Base-by-base conservation (phyloP, 2,329 filamentous ascomycete species). In the Dendryphion nanum region DNA sequence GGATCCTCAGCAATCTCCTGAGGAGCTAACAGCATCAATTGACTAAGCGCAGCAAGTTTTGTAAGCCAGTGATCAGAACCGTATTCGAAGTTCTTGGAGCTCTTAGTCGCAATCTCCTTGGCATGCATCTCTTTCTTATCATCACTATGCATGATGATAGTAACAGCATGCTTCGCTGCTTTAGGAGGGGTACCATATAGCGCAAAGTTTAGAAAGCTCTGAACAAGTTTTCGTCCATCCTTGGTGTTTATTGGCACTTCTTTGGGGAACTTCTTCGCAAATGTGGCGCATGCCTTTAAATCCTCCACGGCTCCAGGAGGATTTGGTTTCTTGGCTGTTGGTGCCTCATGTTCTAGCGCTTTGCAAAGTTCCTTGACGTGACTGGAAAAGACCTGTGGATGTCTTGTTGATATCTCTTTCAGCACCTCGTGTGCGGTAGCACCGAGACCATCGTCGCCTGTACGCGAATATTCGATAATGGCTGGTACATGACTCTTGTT, bases 401-500 rank as follows among this genome's bases (percentile, higher is more conserved):
- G 93, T 31, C 82, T 81, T 37, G 87, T 83, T 0, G 93, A 97
- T 19, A 97, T 95, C 59, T 96, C 87, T 55, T 89, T 91, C 33
- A 97, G 76, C 37, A 97, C 77, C 57, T 95, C 87, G 57, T 96
- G 89, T 2, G 93, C 91, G 12, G 86, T 82, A 15, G 78, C 72
- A 5, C 85, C 87, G 33, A 96, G 74, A 0, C 83, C 84, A 33
- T 86, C 81, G 56, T 90, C 85, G 57, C 96, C 85, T 7, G 82
- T 90, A 55, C 89, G 84, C 8, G 90, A 89, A 55, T 85, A 86
- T 41, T 89, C 84, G 72, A 97, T 87, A 46, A 97, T 91, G 0
- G 88, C 83, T 3, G 90, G 82, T 14, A 98, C 82, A 61, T 98
- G 90, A 61, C 91, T 97, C 57, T 87, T 83, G 69, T 96, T 98